Percentiles rank a stretch among this genome's conserved stretches.
These are phyloP conservation scores for Nidula niveotomentosa DNA, from an alignment of 1,284 basidiomycete genomes.

Conservation along the genomic window DNA sequence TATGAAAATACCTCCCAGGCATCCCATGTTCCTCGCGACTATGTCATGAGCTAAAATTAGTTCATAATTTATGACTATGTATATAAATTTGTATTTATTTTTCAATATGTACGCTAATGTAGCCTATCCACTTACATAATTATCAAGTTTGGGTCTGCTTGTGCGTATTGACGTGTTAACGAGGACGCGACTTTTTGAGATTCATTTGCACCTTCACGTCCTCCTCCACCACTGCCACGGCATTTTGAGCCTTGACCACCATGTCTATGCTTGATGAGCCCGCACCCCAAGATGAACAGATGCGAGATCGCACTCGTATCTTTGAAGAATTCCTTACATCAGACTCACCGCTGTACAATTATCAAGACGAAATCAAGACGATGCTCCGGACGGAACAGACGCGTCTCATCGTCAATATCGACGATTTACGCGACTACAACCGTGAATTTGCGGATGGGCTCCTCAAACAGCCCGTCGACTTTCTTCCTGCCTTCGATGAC, in stretches of 20 bases:
- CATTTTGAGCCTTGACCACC: conserved; percentile 15
- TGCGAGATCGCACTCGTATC: conserved; percentile 73
- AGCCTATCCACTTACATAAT: no score
- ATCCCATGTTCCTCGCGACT: no score
- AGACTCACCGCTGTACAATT: conserved; percentile 77
- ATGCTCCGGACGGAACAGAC: conserved; percentile 87
- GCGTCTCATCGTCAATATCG: conserved; percentile 94
- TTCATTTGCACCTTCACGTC: no score
- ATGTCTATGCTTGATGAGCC: conserved; percentile 67
- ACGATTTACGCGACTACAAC: conserved; percentile 94
- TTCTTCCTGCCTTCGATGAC: conserved; percentile 89
- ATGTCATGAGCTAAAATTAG: no score
- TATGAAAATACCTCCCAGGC: no score
- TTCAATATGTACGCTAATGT: neutral
- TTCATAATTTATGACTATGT: no score
- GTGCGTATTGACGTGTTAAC: conserved; percentile 8
- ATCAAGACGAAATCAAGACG: conserved; percentile 82
- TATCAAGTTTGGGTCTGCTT: conserved; percentile 1
- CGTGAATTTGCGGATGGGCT: conserved; percentile 82
- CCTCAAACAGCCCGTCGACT: conserved; percentile 87
- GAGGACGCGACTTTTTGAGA: no score
- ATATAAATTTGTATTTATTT: no score
- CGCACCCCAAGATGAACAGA: conserved; percentile 66
- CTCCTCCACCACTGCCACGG: conserved; percentile 1
- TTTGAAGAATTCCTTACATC: conserved; percentile 90